Evolutionary conservation across 1,284 basidiomycete genomes (phyloP).

Genomic region (Cryptococcus maquisensis): DNA sequence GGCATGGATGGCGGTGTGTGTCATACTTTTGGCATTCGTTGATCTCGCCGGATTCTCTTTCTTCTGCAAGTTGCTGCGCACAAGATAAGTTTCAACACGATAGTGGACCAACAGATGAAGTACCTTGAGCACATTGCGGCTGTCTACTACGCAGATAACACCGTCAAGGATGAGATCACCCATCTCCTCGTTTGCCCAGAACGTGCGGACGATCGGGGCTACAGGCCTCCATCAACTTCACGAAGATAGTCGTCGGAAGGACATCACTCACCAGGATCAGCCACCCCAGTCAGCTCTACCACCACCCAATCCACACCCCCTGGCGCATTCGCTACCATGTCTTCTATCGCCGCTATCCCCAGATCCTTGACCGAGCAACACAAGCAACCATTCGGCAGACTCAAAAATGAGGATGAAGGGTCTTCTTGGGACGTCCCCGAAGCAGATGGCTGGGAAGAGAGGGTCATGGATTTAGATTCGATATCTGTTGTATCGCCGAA

Average conservation of each 20-base stretch:
- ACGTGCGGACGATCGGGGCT: conserved; percentile 71
- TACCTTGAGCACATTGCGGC: conserved; percentile 74
- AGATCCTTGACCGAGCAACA: conserved; percentile 92
- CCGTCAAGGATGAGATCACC: conserved; percentile 74
- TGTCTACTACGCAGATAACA: conserved; percentile 86
- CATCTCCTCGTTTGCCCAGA: conserved; percentile 90
- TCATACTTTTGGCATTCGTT: conserved; percentile 71
- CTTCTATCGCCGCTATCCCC: conserved; percentile 85
- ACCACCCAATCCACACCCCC: conserved; percentile 87
- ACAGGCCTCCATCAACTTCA: neutral
- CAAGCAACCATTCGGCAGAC: conserved; percentile 86
- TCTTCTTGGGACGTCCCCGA: conserved; percentile 41
- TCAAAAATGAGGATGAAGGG: conserved; percentile 58
- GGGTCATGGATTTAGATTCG: conserved; percentile 47
- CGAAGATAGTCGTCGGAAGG: neutral
- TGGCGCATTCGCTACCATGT: conserved; percentile 57
- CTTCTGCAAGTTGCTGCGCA: conserved; percentile 74
- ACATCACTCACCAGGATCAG: conserved; percentile 68
- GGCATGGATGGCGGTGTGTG: neutral
- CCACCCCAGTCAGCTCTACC: conserved; percentile 86
- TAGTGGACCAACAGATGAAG: conserved; percentile 6
- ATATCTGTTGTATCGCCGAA: conserved; percentile 52
- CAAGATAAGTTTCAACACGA: neutral
- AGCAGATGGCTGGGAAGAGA: conserved; percentile 51
- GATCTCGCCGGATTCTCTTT: conserved; percentile 60